Percentiles rank a stretch among this genome's conserved stretches.
Evolutionary conservation across 306 rosid genomes (phyloP).

Genomic region (Argentina anserina): DNA sequence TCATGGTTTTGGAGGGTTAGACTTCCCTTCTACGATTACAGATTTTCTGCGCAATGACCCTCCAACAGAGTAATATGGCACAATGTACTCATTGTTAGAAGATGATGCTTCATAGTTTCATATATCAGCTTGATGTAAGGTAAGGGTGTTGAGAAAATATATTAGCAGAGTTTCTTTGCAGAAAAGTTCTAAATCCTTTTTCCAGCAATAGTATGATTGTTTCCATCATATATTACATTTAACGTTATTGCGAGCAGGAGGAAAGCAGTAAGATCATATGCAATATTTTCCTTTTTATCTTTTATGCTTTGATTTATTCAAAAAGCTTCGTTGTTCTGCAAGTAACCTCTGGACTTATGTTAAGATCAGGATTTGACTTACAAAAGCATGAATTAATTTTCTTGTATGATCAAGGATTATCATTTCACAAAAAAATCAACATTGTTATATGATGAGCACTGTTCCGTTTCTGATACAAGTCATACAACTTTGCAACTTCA

Average conservation of each 20-base stretch:
- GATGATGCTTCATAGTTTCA: not conserved
- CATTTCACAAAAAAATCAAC: not conserved
- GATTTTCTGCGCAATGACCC: conserved; percentile 71
- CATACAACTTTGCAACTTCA: not conserved
- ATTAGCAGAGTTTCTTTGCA: not conserved
- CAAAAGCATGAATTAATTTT: not conserved
- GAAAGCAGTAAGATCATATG: not conserved
- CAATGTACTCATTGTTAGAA: not conserved
- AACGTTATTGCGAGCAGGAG: too few species aligned
- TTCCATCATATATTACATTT: not conserved
- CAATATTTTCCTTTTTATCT: not conserved
- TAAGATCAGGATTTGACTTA: not conserved
- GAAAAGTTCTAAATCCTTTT: not conserved
- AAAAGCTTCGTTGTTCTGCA: not conserved
- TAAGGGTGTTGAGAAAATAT: not conserved
- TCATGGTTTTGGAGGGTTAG: conserved; percentile 53
- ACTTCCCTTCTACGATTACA: conserved; percentile 65
- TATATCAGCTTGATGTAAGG: not conserved
- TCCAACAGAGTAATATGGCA: conserved; percentile 29
- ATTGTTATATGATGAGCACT: conserved; percentile 3
- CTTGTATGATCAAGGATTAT: not conserved
- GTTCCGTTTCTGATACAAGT: not conserved
- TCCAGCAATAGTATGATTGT: not conserved
- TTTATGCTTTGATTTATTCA: not conserved
- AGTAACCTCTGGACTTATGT: not conserved